A percentile compares a stretch with the other conserved stretches of the same genome.
Evolutionary conservation across 176 grass and related monocot species (phyloP).

Genomic region (Alloteropsis semialata): DNA sequence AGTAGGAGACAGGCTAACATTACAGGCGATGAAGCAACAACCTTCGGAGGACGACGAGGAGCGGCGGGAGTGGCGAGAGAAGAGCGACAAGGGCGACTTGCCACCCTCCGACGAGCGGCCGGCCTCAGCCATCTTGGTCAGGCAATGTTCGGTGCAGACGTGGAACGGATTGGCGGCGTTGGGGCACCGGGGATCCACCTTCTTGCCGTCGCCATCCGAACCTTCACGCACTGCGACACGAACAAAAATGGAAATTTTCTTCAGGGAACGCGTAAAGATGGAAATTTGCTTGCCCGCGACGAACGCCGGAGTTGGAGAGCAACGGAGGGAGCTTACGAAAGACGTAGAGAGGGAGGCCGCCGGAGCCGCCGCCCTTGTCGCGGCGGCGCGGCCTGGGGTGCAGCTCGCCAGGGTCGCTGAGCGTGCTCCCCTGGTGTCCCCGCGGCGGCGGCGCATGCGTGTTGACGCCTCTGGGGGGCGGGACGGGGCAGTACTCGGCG

Average conservation of each 20-base stretch:
- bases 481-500: conserved; percentile 54
- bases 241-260: not conserved
- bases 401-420: conserved; percentile 41
- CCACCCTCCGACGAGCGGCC: conserved; percentile 40
- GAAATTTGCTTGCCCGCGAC: not conserved
- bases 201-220: conserved; percentile 37
- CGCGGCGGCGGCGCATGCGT: conserved; percentile 4
- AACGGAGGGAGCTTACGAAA: conserved; percentile 38
- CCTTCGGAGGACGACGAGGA: conserved; percentile 58
- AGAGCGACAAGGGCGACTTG: conserved; percentile 50
- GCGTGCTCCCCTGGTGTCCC: conserved; percentile 18
- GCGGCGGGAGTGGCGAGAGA: conserved; percentile 48
- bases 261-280: not conserved
- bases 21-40: conserved; percentile 6
- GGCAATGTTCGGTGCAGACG: conserved; percentile 68
- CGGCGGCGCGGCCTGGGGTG: conserved; percentile 26
- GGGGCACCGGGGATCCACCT: conserved; percentile 73
- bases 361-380: conserved; percentile 51
- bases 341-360: conserved; percentile 72
- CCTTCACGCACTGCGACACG: conserved; percentile 51
- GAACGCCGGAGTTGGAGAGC: not conserved
- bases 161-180: conserved; percentile 85
- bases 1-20: not conserved
- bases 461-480: not conserved
- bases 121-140: conserved; percentile 35